Evolutionary conservation across 345 rosid species (phyloP), one percentile per base, ranked within the genome.

Genomic region (Trapa incisa): DNA sequence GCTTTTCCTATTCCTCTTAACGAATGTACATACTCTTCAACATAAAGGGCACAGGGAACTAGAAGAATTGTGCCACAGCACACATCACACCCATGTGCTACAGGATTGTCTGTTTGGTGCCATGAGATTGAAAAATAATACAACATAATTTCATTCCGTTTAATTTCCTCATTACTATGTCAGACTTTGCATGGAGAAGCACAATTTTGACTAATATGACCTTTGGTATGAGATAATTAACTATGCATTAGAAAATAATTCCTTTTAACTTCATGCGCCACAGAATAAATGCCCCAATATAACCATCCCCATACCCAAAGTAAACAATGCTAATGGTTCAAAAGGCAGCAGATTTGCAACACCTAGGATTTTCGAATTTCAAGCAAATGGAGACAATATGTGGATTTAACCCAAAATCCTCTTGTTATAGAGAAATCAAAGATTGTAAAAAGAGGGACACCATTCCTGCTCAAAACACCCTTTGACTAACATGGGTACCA

Each of bases 11-110:
- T 73, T 73, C 54, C 87, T 89, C 81, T 94, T 94, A 69, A 65
- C 97, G 86, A n/a, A 91, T 91, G 77, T 89, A 87, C 95, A 89
- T 91, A 58, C 89, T 96, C 96, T 90, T 80, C 68, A 43, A 35
- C 74, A 67, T 65, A 11, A 13, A 60, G 58, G 58, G 15, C 37
- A 35, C 65, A 66, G 17, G 58, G 58, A 17, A 1, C 58, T n/a
- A 17, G 29, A 53, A 53, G 58, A 53, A 17, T n/a, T 17, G 32
- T 53, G 58, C 47, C 6, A 5, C 0, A 45, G 47, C 47, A 6
- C 47, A 45, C 6, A 9, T 6, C 42, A 39, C 42, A 39, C 42
- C 6, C 6, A 39, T 3, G 42, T 39, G 6, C 42, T 39, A 39
- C 3, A 6, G 6, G 42, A 39, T 39, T 3, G 42, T 6, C 42